A percentile compares a stretch with the other conserved stretches of the same genome.
Conservation (phyloP, 2,329 filamentous ascomycete species). For the Epichloe baconii region DNA sequence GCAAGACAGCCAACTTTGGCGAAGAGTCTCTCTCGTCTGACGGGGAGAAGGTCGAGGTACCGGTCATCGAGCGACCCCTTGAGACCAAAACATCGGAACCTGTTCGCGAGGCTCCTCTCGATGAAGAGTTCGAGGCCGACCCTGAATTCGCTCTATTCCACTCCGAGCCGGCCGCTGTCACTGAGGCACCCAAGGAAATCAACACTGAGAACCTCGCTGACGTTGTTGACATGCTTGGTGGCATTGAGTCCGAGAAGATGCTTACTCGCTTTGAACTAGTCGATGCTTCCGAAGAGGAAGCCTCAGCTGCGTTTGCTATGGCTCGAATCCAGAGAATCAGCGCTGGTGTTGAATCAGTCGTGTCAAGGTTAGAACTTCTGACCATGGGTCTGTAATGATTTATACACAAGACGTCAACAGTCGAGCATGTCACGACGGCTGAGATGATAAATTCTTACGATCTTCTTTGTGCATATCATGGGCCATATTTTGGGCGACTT, state of each 20-base stretch:
- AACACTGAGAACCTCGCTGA: slow-evolving; percentile 28
- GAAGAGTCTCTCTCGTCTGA: slow-evolving; percentile 30
- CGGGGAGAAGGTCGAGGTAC: slow-evolving; percentile 44
- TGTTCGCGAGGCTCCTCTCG: slow-evolving; percentile 18
- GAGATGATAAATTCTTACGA: neutral
- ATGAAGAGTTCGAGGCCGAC: slow-evolving; percentile 50
- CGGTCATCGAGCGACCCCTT: slow-evolving; percentile 35
- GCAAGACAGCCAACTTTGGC: slow-evolving; percentile 50
- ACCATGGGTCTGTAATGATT: slow-evolving; percentile 20
- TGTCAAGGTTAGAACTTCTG: slow-evolving; percentile 25
- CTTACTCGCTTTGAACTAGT: slow-evolving; percentile 51
- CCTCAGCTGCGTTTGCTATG: slow-evolving; percentile 29
- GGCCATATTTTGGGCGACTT: neutral
- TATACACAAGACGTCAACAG: neutral
- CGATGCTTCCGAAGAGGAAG: slow-evolving; percentile 39
- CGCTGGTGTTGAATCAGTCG: slow-evolving; percentile 21
- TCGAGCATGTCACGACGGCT: neutral
- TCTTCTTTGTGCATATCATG: slow-evolving; percentile 3
- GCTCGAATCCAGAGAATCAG: slow-evolving; percentile 38
- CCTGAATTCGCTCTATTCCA: slow-evolving; percentile 49
- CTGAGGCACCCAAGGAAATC: slow-evolving; percentile 22
- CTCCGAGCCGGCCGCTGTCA: slow-evolving; percentile 21
- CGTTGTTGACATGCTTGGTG: slow-evolving; percentile 33
- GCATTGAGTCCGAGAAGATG: slow-evolving; percentile 50
- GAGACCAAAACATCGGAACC: slow-evolving; percentile 20